A percentile compares a stretch with the other conserved stretches of the same genome.
Evolutionary conservation across 495 filamentous ascomycete species (phyloP).

Genomic region (Aspergillus leporis): DNA sequence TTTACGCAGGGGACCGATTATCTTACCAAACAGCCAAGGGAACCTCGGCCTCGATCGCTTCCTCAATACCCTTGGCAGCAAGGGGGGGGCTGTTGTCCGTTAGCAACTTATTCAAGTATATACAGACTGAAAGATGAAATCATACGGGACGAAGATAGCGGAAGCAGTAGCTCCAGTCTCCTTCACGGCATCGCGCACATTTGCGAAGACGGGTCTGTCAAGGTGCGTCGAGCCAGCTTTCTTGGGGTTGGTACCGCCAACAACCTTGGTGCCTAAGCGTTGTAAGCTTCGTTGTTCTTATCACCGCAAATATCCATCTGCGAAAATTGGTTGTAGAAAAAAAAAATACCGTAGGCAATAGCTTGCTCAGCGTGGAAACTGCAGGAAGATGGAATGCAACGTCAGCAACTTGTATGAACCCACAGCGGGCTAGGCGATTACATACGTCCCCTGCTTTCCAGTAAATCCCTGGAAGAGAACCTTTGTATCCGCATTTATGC

Average conservation of each 20-base stretch:
- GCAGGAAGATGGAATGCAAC: conserved; percentile 23
- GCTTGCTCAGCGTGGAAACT: conserved; percentile 98
- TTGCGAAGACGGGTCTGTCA: conserved; percentile 89
- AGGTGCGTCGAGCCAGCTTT: conserved; percentile 92
- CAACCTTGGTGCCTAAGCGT: conserved; percentile 83
- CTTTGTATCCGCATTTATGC: conserved; percentile 88
- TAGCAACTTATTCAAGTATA: conserved; percentile 13
- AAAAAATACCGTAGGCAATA: conserved; percentile 85
- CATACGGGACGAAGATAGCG: conserved; percentile 96
- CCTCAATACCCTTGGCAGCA: conserved; percentile 93
- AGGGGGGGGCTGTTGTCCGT: conserved; percentile 68
- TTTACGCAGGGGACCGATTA: conserved; percentile 11
- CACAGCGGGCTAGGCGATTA: conserved; percentile 23
- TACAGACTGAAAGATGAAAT: not conserved
- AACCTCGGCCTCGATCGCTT: conserved; percentile 90
- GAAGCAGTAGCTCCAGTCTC: conserved; percentile 87
- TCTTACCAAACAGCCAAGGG: conserved; percentile 84
- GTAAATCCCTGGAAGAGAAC: conserved; percentile 98
- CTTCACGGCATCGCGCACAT: conserved; percentile 85
- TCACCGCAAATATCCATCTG: conserved; percentile 7
- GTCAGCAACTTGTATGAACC: conserved; percentile 40
- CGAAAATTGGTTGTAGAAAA: conserved; percentile 18
- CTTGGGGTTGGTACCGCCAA: conserved; percentile 98
- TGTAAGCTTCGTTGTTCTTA: conserved; percentile 33
- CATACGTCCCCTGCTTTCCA: conserved; percentile 97